These are phyloP conservation scores for Rosa persica DNA, from an alignment of 306 rosid genomes.

Conservation along the genomic window DNA sequence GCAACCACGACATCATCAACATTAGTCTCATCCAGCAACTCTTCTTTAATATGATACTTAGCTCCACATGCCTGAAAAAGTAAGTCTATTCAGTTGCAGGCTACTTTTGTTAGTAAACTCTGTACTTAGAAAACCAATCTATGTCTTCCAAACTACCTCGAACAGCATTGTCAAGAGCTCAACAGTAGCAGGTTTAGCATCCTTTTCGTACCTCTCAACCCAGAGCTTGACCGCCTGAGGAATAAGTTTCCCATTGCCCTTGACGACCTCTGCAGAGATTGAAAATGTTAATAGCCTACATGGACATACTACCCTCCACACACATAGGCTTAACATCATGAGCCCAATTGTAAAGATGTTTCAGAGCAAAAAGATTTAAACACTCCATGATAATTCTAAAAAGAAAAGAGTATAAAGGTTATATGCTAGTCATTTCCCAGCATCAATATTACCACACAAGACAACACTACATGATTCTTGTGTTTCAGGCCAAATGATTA, in stretches of 20 bases:
- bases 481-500: neutral
- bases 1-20: slow-evolving; percentile 95
- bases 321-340: no score
- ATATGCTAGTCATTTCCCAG: neutral
- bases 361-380: neutral
- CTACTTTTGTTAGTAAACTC: neutral
- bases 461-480: neutral
- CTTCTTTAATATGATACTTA: slow-evolving; percentile 63
- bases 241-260: slow-evolving; percentile 72
- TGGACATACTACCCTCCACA: neutral
- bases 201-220: slow-evolving; percentile 86
- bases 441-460: neutral
- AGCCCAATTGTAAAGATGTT: no score
- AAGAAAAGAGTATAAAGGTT: neutral
- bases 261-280: slow-evolving; percentile 66
- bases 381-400: no score
- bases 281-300: slow-evolving; percentile 8
- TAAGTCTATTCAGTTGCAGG: slow-evolving; percentile 27
- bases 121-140: neutral
- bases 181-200: slow-evolving; percentile 69
- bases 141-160: slow-evolving; percentile 50
- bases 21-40: slow-evolving; percentile 76
- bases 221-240: slow-evolving; percentile 76
- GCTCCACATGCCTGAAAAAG: slow-evolving; percentile 87
- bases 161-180: slow-evolving; percentile 84